Base-by-base conservation (phyloP, 2,329 filamentous ascomycete species). In the Hypoxylon rubiginosum region DNA sequence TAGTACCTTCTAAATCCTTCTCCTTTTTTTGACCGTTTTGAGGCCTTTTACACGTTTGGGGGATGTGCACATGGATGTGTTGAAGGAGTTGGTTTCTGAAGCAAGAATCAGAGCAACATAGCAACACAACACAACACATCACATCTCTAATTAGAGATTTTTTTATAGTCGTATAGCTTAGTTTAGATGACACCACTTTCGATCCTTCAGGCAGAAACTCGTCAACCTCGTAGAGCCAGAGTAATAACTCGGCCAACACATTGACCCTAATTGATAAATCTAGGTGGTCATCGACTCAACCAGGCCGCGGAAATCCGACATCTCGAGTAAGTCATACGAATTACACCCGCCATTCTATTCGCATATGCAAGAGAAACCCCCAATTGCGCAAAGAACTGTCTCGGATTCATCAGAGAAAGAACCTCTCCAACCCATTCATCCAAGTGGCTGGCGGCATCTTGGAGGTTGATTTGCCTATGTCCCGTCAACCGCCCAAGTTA, bases 241-340 rank as follows among this genome's bases (percentile, higher is more conserved):
- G 39, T 43, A 43, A 43, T 8, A 6, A 19, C 17, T 43, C 17
- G n/a, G n/a, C 17, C 39, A 39, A 39, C 13, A 43, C 11, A 10
- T 21, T 43, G n/a, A 8, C 17, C 8, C 21, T 24, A 24, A 24
- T 24, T 24, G n/a, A 19, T 17, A 43, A 8, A 9, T 43, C 9
- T 43, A 43, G 39, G 39, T 43, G 17, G 39, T 43, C 39, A 43
- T 43, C n/a, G 39, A 43, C 17, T 21, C 13, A 43, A 10, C 1
- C 39, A 9, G 19, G 17, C 39, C 39, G 39, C 39, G 39, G 39
- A 21, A 43, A 43, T 43, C 39, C 39, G 17, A 43, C 39, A 21
- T 43, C n/a, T 43, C 39, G 39, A 43, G 34, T 43, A 43, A 19
- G 39, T 43, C 39, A 17, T 43, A 43, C 39, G 39, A 43, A 43